Conservation (phyloP, 495 filamentous ascomycete species). For the Xylaria castorea region DNA sequence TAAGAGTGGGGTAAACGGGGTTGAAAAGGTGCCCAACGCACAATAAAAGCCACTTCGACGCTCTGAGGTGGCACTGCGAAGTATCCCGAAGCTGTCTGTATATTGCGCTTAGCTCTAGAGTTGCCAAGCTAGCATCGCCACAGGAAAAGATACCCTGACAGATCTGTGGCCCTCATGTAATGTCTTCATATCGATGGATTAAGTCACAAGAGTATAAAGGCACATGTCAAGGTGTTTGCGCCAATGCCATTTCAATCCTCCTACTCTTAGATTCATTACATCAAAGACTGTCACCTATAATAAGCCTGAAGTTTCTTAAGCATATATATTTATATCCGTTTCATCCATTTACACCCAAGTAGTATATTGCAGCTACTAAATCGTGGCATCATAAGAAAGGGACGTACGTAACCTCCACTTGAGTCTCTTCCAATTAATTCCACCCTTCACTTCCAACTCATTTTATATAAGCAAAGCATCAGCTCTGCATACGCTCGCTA, state of each 20-base stretch:
- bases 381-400: not conserved
- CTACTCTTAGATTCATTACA: not conserved
- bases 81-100: constrained; percentile 16
- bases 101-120: constrained; percentile 13
- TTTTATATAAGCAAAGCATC: not conserved
- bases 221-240: not conserved
- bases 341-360: not conserved
- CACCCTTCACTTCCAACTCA: not conserved
- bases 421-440: not conserved
- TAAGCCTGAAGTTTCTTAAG: not conserved
- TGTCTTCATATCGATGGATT: not conserved
- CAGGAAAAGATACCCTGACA: constrained; percentile 15
- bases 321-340: not conserved
- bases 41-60: not conserved
- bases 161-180: not conserved
- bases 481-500: constrained; percentile 70
- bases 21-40: not conserved
- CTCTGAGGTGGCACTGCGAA: not conserved
- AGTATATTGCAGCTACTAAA: not conserved
- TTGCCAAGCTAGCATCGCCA: not conserved
- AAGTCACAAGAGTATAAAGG: not conserved
- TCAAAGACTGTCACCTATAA: not conserved
- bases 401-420: not conserved
- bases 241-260: not conserved
- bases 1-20: not conserved